Evolutionary conservation across 257 asterid species (phyloP).

Genomic region (Lantana camara): DNA sequence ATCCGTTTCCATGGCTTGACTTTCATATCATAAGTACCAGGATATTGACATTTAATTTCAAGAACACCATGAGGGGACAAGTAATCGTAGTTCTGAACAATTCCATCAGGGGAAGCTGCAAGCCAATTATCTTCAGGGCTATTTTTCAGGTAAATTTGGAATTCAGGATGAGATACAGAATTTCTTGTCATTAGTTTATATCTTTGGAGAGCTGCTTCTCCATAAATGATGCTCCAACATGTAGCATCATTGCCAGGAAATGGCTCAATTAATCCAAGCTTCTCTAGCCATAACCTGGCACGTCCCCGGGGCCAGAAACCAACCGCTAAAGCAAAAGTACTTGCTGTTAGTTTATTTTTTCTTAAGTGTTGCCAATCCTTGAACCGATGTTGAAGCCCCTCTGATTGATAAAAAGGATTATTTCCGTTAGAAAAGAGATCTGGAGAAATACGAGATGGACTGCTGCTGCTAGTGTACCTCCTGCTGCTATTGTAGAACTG

Average conservation of each 20-base stretch:
- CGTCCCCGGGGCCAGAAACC: constrained; percentile 85
- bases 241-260: constrained; percentile 75
- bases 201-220: constrained; percentile 73
- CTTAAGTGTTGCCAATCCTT: constrained; percentile 89
- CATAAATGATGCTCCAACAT: constrained; percentile 76
- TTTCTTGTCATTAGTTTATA: constrained; percentile 66
- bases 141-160: constrained; percentile 51
- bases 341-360: constrained; percentile 61
- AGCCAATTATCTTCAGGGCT: constrained; percentile 60
- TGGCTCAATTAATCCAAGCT: constrained; percentile 72
- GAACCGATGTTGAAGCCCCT: constrained; percentile 68
- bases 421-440: constrained; percentile 12
- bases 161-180: constrained; percentile 47
- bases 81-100: constrained; percentile 49
- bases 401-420: constrained; percentile 45
- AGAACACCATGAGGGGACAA: constrained; percentile 65
- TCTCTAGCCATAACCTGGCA: constrained; percentile 79
- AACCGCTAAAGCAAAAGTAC: no score
- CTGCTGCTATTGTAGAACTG: no score
- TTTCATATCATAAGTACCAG: constrained; percentile 53
- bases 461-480: no score
- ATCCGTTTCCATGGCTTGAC: constrained; percentile 71
- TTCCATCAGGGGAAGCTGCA: constrained; percentile 91
- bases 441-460: constrained; percentile 21
- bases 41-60: constrained; percentile 82